A percentile compares a stretch with the other conserved stretches of the same genome.
These are phyloP conservation scores for Trichoderma hamatum DNA, from an alignment of 2,329 filamentous ascomycete genomes.

Conservation along the genomic window DNA sequence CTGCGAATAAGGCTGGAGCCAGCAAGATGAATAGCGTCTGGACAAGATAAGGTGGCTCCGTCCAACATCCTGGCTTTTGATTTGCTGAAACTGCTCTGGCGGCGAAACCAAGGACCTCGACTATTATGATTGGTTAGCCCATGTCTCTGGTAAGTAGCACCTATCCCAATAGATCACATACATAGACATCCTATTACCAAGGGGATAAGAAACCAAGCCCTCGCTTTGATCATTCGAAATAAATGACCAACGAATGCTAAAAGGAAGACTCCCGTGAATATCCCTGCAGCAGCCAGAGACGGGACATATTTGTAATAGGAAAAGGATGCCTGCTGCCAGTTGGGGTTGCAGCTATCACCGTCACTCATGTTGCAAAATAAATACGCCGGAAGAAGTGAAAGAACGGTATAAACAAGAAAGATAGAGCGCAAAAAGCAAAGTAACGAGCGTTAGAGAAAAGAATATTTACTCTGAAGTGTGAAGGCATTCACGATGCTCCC, in stretches of 20 bases:
- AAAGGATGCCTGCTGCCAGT: not conserved
- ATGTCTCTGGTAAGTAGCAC: not conserved
- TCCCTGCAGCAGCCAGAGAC: not conserved
- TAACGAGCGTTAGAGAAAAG: not conserved
- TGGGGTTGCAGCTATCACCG: not conserved
- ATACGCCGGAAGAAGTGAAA: not conserved
- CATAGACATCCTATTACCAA: not conserved
- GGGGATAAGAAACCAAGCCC: not conserved
- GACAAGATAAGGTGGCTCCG: not conserved
- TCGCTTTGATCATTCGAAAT: not conserved
- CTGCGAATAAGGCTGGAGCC: not conserved
- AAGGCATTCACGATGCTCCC: not conserved
- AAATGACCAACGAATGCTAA: not conserved
- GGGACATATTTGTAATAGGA: constrained; percentile 11
- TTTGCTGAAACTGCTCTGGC: not conserved
- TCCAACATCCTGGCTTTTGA: not conserved
- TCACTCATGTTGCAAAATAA: not conserved
- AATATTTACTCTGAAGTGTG: not conserved
- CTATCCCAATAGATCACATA: constrained; percentile 37
- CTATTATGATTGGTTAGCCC: not conserved
- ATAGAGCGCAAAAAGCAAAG: not conserved
- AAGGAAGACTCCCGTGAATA: not conserved
- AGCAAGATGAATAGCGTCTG: constrained; percentile 1
- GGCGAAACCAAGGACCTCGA: not conserved
- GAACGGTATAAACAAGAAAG: not conserved